Percentiles rank a stretch among this genome's conserved stretches.
These are phyloP conservation scores for Neotropicomus parvogracilis DNA, from an alignment of 1,284 basidiomycete genomes.

Conservation along the genomic window DNA sequence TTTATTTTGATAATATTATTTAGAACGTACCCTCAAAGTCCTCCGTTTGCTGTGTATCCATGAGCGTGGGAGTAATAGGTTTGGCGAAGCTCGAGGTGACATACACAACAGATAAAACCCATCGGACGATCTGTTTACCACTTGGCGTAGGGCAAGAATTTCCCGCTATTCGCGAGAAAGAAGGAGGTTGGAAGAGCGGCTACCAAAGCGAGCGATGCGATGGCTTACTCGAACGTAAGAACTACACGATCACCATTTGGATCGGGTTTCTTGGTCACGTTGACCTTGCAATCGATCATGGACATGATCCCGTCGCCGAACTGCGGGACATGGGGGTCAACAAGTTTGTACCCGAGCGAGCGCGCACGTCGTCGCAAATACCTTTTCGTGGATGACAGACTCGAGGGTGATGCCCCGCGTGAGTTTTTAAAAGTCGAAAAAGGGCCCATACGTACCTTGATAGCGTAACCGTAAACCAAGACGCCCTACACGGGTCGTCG, in stretches of 20 bases:
- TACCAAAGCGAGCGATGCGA: not conserved
- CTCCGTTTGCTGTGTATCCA: too few species aligned
- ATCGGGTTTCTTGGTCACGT: conserved; percentile 69
- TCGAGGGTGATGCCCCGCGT: conserved; percentile 25
- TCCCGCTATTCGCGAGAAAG: conserved; percentile 46
- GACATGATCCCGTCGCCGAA: conserved; percentile 92
- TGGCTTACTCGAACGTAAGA: conserved; percentile 76
- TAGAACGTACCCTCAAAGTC: too few species aligned
- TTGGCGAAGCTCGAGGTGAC: not conserved
- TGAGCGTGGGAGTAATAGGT: not conserved
- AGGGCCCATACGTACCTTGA: conserved; percentile 54
- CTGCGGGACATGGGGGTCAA: conserved; percentile 36
- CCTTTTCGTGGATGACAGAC: conserved; percentile 87
- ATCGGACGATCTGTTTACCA: conserved; percentile 42
- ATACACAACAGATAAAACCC: conserved; percentile 1
- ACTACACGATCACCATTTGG: conserved; percentile 82
- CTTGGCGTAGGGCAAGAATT: conserved; percentile 68
- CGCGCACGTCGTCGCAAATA: conserved; percentile 23
- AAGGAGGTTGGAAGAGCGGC: conserved; percentile 4
- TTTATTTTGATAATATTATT: too few species aligned
- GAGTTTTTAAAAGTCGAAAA: not conserved
- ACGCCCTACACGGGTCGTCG: conserved; percentile 46
- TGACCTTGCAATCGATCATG: conserved; percentile 82
- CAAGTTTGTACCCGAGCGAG: not conserved
- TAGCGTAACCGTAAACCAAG: conserved; percentile 77